Evolutionary conservation across 202 grass and related monocot species (phyloP).

Genomic region (Zizania palustris): DNA sequence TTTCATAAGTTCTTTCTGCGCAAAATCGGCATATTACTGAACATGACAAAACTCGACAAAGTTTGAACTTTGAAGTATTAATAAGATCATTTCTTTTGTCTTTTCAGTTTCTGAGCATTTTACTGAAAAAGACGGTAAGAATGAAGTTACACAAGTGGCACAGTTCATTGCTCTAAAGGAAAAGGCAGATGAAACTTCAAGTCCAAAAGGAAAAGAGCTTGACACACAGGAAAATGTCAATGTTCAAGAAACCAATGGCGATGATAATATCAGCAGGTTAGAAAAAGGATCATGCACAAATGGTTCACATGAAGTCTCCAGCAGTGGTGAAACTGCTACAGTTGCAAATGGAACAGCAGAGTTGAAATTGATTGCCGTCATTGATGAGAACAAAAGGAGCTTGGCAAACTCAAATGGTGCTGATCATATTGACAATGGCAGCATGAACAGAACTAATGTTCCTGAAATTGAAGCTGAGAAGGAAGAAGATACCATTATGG

Average conservation of each 20-base stretch:
- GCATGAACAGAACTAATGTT: constrained; percentile 22
- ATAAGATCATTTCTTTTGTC: background rate
- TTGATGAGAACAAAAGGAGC: background rate
- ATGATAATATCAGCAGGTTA: constrained; percentile 20
- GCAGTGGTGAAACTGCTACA: background rate
- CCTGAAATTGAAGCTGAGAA: constrained; percentile 43
- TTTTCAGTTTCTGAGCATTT: constrained; percentile 39
- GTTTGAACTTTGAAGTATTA: background rate
- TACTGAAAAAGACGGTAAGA: constrained; percentile 21
- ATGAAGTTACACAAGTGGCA: constrained; percentile 11
- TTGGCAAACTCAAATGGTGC: background rate
- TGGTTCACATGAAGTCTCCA: constrained; percentile 33
- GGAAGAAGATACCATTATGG: constrained; percentile 15
- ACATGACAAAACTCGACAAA: background rate
- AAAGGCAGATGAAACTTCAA: constrained; percentile 12
- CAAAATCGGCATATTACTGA: background rate
- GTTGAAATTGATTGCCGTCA: constrained; percentile 27
- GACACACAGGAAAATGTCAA: constrained; percentile 21
- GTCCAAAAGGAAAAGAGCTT: constrained; percentile 1
- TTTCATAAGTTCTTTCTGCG: background rate
- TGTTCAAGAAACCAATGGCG: constrained; percentile 34
- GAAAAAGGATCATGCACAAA: constrained; percentile 60
- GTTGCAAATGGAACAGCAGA: constrained; percentile 9
- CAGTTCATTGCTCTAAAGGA: constrained; percentile 1
- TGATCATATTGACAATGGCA: constrained; percentile 24